A percentile compares a stretch with the other conserved stretches of the same genome.
Evolutionary conservation across 139 green algal genomes (phyloP).

Genomic region (Medakamo hakoo): DNA sequence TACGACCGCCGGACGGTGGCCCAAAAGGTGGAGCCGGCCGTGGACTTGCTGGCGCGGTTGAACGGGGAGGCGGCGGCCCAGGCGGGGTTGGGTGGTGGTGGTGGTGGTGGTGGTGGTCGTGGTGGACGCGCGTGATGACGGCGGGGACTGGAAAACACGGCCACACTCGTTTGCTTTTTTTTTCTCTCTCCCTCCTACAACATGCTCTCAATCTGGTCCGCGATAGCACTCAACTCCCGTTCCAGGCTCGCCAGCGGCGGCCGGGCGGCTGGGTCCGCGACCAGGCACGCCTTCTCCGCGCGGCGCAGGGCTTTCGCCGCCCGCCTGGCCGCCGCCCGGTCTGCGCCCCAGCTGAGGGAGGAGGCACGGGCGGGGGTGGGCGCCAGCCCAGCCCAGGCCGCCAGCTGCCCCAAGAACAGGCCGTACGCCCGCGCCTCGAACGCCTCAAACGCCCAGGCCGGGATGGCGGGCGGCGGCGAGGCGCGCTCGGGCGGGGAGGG

Average conservation of each 20-base stretch:
- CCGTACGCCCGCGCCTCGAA: neutral
- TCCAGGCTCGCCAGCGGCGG: neutral
- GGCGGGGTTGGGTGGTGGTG: neutral
- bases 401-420: neutral
- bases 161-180: neutral
- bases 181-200: too few relatives aligned
- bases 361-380: too few relatives aligned
- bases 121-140: neutral
- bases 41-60: conserved; percentile 34
- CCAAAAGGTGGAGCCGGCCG: conserved; percentile 41
- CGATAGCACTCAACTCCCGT: too few relatives aligned
- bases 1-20: conserved; percentile 38
- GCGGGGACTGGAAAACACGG: too few relatives aligned
- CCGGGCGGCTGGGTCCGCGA: too few relatives aligned
- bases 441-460: neutral
- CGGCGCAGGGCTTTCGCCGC: neutral
- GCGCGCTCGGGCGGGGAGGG: too few relatives aligned
- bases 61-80: conserved; percentile 12
- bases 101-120: neutral
- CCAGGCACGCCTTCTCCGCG: neutral
- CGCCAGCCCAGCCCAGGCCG: too few relatives aligned
- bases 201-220: too few relatives aligned
- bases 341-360: too few relatives aligned
- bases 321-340: neutral
- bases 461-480: neutral